These are phyloP conservation scores for Colletotrichum tabaci DNA, from an alignment of 2,329 filamentous ascomycete genomes.

Conservation along the genomic window DNA sequence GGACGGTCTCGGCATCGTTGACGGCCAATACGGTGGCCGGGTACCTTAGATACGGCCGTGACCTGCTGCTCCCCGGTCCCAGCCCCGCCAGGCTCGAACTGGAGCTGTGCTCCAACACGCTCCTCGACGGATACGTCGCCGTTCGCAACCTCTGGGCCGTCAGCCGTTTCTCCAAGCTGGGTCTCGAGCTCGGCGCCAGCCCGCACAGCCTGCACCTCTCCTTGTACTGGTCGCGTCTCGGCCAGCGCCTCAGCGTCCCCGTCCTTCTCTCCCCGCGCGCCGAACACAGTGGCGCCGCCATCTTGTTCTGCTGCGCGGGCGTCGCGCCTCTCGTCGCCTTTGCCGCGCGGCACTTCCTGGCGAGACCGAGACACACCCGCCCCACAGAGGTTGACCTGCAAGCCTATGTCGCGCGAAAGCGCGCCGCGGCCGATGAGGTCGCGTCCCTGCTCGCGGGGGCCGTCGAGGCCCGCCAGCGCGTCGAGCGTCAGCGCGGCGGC, in stretches of 20 bases:
- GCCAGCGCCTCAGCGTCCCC: conserved; percentile 61
- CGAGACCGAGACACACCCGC: conserved; percentile 24
- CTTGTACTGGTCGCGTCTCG: conserved; percentile 63
- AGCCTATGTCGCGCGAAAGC: conserved; percentile 51
- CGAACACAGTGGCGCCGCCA: conserved; percentile 45
- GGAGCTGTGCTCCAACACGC: conserved; percentile 57
- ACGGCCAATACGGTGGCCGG: conserved; percentile 51
- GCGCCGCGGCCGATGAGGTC: conserved; percentile 62
- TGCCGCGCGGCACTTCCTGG: conserved; percentile 54
- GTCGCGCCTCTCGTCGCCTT: conserved; percentile 58
- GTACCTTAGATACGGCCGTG: conserved; percentile 55
- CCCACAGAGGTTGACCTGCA: conserved; percentile 37
- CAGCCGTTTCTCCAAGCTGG: conserved; percentile 59
- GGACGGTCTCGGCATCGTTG: conserved; percentile 57
- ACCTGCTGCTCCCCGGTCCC: conserved; percentile 49
- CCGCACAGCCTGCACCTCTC: conserved; percentile 60
- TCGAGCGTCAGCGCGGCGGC: conserved; percentile 54
- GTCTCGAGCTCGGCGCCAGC: conserved; percentile 61
- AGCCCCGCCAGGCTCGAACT: conserved; percentile 56
- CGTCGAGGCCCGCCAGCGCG: conserved; percentile 56
- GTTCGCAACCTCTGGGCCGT: conserved; percentile 60
- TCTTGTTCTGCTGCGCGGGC: conserved; percentile 58
- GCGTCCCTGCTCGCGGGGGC: conserved; percentile 58
- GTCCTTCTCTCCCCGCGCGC: conserved; percentile 55
- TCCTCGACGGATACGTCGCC: conserved; percentile 57